Evolutionary conservation across 306 rosid species (phyloP).

Genomic region (Gillenia trifoliata): DNA sequence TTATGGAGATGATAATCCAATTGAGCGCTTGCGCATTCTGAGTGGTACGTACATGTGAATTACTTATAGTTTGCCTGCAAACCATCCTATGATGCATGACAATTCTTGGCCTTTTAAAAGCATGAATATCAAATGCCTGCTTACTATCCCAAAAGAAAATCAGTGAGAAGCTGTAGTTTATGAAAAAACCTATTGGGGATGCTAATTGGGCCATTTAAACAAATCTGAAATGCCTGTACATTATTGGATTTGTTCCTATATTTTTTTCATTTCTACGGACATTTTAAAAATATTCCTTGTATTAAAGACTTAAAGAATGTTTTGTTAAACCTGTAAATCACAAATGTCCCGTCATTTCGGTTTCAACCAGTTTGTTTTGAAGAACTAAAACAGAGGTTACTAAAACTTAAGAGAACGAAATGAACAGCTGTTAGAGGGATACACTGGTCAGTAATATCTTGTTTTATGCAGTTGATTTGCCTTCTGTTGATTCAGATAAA

Average conservation of each 20-base stretch:
- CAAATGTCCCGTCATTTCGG: not conserved
- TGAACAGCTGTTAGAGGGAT: not conserved
- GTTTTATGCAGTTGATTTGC: too few species aligned
- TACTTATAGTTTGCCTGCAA: not conserved
- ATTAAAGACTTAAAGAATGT: too few species aligned
- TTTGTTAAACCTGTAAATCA: not conserved
- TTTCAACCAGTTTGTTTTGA: not conserved
- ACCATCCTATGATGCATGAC: not conserved
- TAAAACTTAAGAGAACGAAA: not conserved
- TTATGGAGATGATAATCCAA: too few species aligned
- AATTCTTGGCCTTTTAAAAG: not conserved
- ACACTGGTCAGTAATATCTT: too few species aligned
- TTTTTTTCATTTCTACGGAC: not conserved
- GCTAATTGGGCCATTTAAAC: not conserved
- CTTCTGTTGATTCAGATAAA: too few species aligned
- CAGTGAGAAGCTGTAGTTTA: not conserved
- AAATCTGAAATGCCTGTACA: not conserved
- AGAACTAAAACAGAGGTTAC: not conserved
- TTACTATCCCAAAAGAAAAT: not conserved
- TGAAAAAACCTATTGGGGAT: not conserved
- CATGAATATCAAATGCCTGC: too few species aligned
- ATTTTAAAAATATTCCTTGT: not conserved
- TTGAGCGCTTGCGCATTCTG: too few species aligned
- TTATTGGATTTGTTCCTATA: too few species aligned
- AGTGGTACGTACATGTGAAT: constrained; percentile 34